Conservation (phyloP, 1,284 basidiomycete genomes). For the Sanghuangporus sanghuang region DNA sequence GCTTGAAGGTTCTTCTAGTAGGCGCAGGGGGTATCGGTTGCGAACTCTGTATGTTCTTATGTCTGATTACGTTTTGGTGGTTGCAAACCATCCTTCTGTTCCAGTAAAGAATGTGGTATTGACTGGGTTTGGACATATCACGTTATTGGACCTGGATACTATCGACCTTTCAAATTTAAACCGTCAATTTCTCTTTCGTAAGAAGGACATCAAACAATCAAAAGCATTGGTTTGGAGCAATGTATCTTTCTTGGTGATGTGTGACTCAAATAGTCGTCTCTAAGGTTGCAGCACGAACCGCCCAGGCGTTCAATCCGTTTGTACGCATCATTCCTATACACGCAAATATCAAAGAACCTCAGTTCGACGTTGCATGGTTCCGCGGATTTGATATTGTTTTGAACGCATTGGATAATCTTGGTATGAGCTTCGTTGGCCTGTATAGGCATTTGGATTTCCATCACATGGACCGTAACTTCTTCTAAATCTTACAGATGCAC, state of each 20-base stretch:
- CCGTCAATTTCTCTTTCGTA: slow-evolving; percentile 95
- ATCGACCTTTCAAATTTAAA: slow-evolving; percentile 99
- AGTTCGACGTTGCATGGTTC: slow-evolving; percentile 92
- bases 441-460: not conserved
- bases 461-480: not conserved
- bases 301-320: slow-evolving; percentile 87
- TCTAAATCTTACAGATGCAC: slow-evolving; percentile 54
- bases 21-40: slow-evolving; percentile 98
- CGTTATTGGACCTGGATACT: slow-evolving; percentile 94
- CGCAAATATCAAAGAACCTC: slow-evolving; percentile 92
- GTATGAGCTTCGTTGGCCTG: slow-evolving; percentile 38
- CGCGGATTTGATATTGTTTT: slow-evolving; percentile 87
- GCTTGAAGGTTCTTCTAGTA: slow-evolving; percentile 81
- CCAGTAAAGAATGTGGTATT: slow-evolving; percentile 94
- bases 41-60: slow-evolving; percentile 74
- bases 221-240: slow-evolving; percentile 71
- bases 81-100: not conserved
- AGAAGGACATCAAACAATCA: slow-evolving; percentile 96
- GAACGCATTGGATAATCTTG: slow-evolving; percentile 95
- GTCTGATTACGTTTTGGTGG: not conserved
- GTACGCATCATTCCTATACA: slow-evolving; percentile 88
- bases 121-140: slow-evolving; percentile 89
- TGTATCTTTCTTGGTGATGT: not conserved
- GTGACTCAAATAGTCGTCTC: not conserved
- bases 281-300: slow-evolving; percentile 86